Percentiles rank a stretch among this genome's conserved stretches.
These are phyloP conservation scores for Sporothrix curviconia DNA, from an alignment of 2,329 filamentous ascomycete genomes.

Conservation along the genomic window DNA sequence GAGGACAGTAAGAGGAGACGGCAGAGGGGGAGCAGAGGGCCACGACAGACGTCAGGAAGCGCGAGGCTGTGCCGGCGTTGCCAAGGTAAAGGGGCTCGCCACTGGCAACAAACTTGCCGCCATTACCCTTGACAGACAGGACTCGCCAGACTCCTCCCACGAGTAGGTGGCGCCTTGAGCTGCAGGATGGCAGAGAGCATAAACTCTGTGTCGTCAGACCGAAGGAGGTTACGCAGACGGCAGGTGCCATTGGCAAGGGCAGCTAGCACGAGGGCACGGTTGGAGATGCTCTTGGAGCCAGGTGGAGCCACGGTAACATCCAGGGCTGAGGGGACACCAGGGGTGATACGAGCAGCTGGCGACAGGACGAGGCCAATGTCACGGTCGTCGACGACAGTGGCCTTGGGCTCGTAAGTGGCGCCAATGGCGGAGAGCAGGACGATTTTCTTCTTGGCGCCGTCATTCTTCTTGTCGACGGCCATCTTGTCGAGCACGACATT, in stretches of 20 bases:
- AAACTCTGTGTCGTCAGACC: slow-evolving; percentile 94
- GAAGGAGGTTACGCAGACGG: slow-evolving; percentile 83
- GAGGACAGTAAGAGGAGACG: slow-evolving; percentile 64
- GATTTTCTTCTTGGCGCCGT: slow-evolving; percentile 90
- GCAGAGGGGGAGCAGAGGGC: slow-evolving; percentile 67
- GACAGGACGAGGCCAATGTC: slow-evolving; percentile 80
- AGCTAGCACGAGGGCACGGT: slow-evolving; percentile 87
- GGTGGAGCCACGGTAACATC: slow-evolving; percentile 73
- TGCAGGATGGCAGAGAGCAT: slow-evolving; percentile 90
- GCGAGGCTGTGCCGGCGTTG: slow-evolving; percentile 91
- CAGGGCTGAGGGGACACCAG: slow-evolving; percentile 60
- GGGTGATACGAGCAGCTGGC: slow-evolving; percentile 65
- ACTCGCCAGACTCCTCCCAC: slow-evolving; percentile 96
- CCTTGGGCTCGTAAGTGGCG: slow-evolving; percentile 76
- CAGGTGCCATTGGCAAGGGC: slow-evolving; percentile 82
- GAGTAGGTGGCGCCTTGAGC: slow-evolving; percentile 77
- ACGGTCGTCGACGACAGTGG: slow-evolving; percentile 80
- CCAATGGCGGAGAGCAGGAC: slow-evolving; percentile 88
- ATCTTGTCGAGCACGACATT: slow-evolving; percentile 84
- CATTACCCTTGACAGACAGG: slow-evolving; percentile 81
- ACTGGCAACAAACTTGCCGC: slow-evolving; percentile 75
- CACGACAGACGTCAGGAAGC: slow-evolving; percentile 88
- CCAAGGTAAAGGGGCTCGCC: slow-evolving; percentile 79
- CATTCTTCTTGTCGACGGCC: slow-evolving; percentile 98
- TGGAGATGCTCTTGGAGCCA: slow-evolving; percentile 96